A percentile compares a stretch with the other conserved stretches of the same genome.
These are phyloP conservation scores for Ceratopteris richardii DNA, from an alignment of 75 land plant species.

Conservation along the genomic window DNA sequence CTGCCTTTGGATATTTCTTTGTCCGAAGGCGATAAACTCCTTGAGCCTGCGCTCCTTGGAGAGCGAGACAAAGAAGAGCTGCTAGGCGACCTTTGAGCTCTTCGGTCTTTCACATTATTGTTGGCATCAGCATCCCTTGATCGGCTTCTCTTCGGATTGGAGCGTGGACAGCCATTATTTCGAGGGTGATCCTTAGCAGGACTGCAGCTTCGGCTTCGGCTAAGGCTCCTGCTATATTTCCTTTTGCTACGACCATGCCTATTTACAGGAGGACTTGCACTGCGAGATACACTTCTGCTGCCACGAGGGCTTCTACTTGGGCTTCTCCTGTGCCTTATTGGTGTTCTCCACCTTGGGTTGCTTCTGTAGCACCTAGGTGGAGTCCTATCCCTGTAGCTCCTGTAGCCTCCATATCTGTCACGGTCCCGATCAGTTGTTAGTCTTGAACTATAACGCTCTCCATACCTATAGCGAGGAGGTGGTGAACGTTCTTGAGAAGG, in stretches of 20 bases:
- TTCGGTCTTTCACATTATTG: conserved; percentile 23
- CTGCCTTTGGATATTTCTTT: conserved; percentile 15
- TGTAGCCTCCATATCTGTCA: conserved; percentile 65
- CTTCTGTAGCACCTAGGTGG: conserved; percentile 76
- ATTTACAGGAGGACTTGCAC: conserved; percentile 10
- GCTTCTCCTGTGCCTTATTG: conserved; percentile 69
- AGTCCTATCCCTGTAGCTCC: conserved; percentile 62
- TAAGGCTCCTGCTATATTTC: conserved; percentile 1
- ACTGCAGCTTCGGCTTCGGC: conserved; percentile 18
- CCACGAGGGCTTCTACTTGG: conserved; percentile 53
- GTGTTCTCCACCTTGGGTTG: conserved; percentile 75
- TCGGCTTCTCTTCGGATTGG: conserved; percentile 32
- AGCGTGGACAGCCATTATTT: conserved; percentile 19
- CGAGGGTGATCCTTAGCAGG: conserved; percentile 5
- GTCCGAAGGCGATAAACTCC: conserved; percentile 13
- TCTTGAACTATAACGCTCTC: conserved; percentile 47
- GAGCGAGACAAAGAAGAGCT: conserved; percentile 30
- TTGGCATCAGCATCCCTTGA: conserved; percentile 32
- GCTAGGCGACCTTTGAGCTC: conserved; percentile 38
- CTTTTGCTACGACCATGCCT: conserved; percentile 8
- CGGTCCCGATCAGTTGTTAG: conserved; percentile 41
- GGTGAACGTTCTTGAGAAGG: conserved; percentile 69
- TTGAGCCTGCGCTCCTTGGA: conserved; percentile 12
- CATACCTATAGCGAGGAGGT: conserved; percentile 33
- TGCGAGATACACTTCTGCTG: conserved; percentile 17